phyloP scores from a whole-genome alignment of 805 yeast species.

The Metschnikowia rubicola region DNA sequence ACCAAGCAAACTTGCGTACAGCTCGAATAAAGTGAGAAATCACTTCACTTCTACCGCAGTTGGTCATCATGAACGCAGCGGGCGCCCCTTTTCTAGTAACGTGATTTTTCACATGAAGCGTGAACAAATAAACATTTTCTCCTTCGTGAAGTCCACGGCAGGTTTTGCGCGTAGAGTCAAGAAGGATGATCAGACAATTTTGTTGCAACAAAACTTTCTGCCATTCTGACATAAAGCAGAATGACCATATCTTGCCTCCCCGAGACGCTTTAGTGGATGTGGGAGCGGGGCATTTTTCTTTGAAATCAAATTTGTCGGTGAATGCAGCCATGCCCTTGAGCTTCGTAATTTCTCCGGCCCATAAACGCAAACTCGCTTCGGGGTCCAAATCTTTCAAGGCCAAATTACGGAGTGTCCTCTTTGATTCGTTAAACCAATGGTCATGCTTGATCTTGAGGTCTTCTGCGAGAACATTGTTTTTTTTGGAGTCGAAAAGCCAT shows the following conservation, averaged over 20 bases:
- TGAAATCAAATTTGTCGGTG: not conserved
- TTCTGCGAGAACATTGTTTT: too few species aligned
- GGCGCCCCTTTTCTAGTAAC: not conserved
- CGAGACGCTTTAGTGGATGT: not conserved
- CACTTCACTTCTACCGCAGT: not conserved
- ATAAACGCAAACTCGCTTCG: not conserved
- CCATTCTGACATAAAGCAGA: constrained; percentile 1
- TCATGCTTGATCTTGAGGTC: too few species aligned
- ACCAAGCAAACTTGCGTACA: not conserved
- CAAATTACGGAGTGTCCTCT: not conserved
- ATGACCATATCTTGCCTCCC: not conserved
- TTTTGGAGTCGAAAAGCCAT: too few species aligned
- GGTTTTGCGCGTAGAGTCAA: not conserved
- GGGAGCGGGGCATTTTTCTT: not conserved
- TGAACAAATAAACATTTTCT: not conserved
- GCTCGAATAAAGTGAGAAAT: not conserved
- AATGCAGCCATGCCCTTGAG: not conserved
- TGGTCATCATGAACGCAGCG: constrained; percentile 2
- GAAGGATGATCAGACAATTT: not conserved
- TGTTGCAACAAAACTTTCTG: not conserved
- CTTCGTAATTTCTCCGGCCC: not conserved
- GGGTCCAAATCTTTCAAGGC: not conserved
- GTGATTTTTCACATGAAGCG: not conserved
- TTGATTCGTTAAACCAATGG: too few species aligned
- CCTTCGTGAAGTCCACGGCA: not conserved